Evolutionary conservation across 208 protist genomes (phyloP).

Genomic region (Acanthamoeba triangularis): DNA sequence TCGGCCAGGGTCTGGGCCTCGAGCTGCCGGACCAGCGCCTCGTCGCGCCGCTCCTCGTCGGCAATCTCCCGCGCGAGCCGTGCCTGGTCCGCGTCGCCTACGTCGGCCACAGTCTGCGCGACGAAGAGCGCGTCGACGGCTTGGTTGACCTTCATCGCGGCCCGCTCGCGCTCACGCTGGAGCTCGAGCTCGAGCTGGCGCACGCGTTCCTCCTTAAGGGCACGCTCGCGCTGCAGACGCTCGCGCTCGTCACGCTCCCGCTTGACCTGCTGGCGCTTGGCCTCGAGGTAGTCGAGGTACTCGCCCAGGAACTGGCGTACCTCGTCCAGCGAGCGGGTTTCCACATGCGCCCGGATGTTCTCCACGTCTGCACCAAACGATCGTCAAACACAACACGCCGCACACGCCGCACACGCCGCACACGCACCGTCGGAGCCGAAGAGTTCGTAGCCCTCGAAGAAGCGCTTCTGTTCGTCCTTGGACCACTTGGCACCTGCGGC

Average conservation of each 20-base stretch:
- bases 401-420: not conserved
- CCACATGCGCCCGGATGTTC: not conserved
- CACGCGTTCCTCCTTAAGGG: not conserved
- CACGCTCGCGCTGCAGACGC: not conserved
- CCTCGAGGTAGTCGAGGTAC: not conserved
- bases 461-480: constrained; percentile 2
- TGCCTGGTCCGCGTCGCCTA: not conserved
- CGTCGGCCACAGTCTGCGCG: not conserved
- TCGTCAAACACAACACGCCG: not conserved
- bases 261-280: not conserved
- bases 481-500: not conserved
- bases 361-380: not conserved
- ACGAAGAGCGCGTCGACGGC: not conserved
- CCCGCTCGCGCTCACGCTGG: not conserved
- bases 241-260: constrained; percentile 19
- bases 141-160: not conserved
- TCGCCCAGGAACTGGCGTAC: not conserved
- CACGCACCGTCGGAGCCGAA: not conserved
- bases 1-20: not conserved
- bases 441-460: constrained; percentile 9
- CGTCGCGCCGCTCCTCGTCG: not conserved
- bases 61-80: not conserved
- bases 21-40: not conserved
- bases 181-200: not conserved
- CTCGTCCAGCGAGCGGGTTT: not conserved